These are phyloP conservation scores for Boletus vinaceobasis DNA, from an alignment of 768 basidiomycete genomes.

Conservation along the genomic window DNA sequence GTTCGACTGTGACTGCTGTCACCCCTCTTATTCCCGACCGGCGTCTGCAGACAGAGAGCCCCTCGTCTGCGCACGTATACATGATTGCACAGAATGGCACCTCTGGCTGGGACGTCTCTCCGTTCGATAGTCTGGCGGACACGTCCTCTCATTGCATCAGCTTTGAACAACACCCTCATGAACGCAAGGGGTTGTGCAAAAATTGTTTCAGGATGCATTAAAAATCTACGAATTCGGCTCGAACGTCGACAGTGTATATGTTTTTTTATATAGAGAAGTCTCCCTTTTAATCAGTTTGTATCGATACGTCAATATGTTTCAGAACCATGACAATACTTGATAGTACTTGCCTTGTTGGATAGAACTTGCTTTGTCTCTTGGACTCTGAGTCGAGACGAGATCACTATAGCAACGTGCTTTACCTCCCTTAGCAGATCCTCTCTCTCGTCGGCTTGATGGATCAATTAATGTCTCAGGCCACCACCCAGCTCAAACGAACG, in stretches of 20 bases:
- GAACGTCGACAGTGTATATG: background rate
- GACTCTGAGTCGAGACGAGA: too few relatives aligned
- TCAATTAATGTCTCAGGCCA: too few relatives aligned
- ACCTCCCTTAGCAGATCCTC: too few relatives aligned
- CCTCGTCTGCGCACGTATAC: slow-evolving; percentile 20
- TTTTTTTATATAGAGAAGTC: background rate
- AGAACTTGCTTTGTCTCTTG: too few relatives aligned
- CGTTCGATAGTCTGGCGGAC: slow-evolving; percentile 64
- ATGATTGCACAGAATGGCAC: slow-evolving; percentile 29
- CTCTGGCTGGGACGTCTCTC: slow-evolving; percentile 47
- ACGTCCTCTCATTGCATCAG: slow-evolving; percentile 43
- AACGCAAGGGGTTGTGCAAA: slow-evolving; percentile 60
- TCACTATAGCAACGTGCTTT: background rate
- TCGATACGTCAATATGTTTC: background rate
- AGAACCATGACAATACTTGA: background rate
- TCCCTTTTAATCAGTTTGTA: slow-evolving; percentile 1
- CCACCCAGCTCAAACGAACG: too few relatives aligned
- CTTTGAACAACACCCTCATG: slow-evolving; percentile 68
- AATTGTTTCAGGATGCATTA: slow-evolving; percentile 59
- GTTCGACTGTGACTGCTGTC: slow-evolving; percentile 31
- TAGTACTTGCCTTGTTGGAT: background rate
- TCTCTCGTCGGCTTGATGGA: too few relatives aligned
- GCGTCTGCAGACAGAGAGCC: slow-evolving; percentile 14
- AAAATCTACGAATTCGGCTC: background rate
- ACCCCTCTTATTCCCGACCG: slow-evolving; percentile 51